Percentiles rank a stretch among this genome's conserved stretches.
Evolutionary conservation across 202 grass and related monocot species (phyloP).

Genomic region (Cymbopogon flexuosus): DNA sequence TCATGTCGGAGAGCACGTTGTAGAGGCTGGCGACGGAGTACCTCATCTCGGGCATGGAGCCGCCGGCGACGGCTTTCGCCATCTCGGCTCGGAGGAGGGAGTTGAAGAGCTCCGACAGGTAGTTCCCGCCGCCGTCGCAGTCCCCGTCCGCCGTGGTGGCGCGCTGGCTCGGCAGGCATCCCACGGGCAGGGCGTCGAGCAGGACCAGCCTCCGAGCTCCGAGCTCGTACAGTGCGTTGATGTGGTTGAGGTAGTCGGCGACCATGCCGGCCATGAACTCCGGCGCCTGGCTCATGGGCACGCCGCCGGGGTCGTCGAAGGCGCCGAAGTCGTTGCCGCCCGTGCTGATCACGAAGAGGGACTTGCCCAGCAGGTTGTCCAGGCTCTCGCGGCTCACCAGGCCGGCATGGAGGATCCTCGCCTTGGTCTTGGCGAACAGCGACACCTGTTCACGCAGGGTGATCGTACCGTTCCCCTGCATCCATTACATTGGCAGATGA

Average conservation of each 20-base stretch:
- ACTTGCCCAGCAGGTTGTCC: conserved; percentile 1
- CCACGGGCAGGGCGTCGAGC: conserved; percentile 18
- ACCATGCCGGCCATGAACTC: conserved; percentile 22
- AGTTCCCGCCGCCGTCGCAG: conserved; percentile 3
- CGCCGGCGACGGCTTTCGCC: neutral
- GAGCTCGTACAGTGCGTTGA: conserved; percentile 25
- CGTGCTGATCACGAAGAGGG: conserved; percentile 41
- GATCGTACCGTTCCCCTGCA: conserved; percentile 35
- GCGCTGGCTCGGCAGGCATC: conserved; percentile 26
- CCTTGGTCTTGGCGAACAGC: conserved; percentile 13
- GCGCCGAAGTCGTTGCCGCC: conserved; percentile 42
- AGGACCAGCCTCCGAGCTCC: conserved; percentile 37
- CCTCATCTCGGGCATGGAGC: conserved; percentile 15
- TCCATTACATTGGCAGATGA: neutral
- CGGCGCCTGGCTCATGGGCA: conserved; percentile 8
- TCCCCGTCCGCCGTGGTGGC: neutral
- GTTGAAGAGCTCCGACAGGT: conserved; percentile 31
- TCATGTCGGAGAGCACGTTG: conserved; percentile 26
- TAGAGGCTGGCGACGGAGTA: conserved; percentile 44
- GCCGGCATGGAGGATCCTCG: neutral
- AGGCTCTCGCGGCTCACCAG: neutral
- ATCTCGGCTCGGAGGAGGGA: conserved; percentile 12
- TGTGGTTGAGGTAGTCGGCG: conserved; percentile 17
- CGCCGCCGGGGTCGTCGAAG: neutral
- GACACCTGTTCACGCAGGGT: conserved; percentile 33